Base-by-base conservation (phyloP, 169 alveolate genomes). In the Plasmodium falciparum region DNA sequence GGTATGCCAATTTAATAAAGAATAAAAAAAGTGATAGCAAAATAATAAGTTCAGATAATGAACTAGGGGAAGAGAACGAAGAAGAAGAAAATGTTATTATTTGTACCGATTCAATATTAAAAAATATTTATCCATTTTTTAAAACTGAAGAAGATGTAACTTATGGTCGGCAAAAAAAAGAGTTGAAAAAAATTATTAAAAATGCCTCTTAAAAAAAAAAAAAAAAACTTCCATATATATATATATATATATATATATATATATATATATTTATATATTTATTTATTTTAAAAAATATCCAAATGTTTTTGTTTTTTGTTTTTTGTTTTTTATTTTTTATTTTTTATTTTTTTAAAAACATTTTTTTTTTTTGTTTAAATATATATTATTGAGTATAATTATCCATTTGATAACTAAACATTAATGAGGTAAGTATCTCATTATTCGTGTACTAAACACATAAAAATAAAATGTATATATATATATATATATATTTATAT, bases 41-140 rank as follows among this genome's bases (percentile, higher is more conserved):
- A 39, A 39, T 39, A 3, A 7, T 5, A 39, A 39, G 47, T 39
- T 39, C 47, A 39, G 66, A 33, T 49, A 69, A 78, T 12, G 65
- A 78, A 50, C 59, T 11, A 22, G 66, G 29, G 24, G 22, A 8
- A 39, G 61, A 26, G 20, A n/a, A 74, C 24, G 9, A 24, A 24
- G 47, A 54, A 12, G 39, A 43, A 24, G 78, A 78, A 54, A 24
- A 20, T 15, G 26, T 83, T 83, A 73, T 83, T 52, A 56, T 83
- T 54, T 56, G 52, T 50, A 45, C 91, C 11, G 85, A 83, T 56
- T 49, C 22, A n/a, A 83, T 83, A 24, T 83, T 83, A 54, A 83
- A 83, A 58, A 83, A 67, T 69, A 83, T 83, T 45, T 83, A 83
- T 17, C 91, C 91, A 17, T 83, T 83, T 63, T 83, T 83, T 58